Conservation (phyloP, 2,329 filamentous ascomycete species). For the Neophaeococcomyces aloes region DNA sequence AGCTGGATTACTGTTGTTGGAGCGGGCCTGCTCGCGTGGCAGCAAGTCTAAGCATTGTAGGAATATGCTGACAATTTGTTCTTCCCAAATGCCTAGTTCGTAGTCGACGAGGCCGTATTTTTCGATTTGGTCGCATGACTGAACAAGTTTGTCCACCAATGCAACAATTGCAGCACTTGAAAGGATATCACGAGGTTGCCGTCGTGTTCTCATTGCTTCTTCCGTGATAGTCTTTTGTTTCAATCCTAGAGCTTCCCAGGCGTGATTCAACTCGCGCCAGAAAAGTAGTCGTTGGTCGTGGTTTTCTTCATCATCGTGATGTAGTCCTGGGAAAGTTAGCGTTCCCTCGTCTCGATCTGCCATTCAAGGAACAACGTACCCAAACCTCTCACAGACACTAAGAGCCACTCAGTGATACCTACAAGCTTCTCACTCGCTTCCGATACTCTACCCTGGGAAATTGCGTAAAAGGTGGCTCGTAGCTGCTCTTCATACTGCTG, state of each 20-base stretch:
- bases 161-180: constrained; percentile 58
- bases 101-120: constrained; percentile 93
- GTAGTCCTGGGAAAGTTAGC: constrained; percentile 53
- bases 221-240: constrained; percentile 67
- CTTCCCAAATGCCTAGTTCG: constrained; percentile 92
- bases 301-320: constrained; percentile 67
- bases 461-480: constrained; percentile 59
- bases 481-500: constrained; percentile 48
- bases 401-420: constrained; percentile 55
- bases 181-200: constrained; percentile 52
- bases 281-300: constrained; percentile 68
- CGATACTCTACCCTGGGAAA: constrained; percentile 50
- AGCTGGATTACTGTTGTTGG: neutral
- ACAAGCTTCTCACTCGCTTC: constrained; percentile 51
- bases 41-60: constrained; percentile 13
- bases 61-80: constrained; percentile 60
- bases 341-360: constrained; percentile 32
- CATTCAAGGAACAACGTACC: constrained; percentile 42
- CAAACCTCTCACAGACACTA: constrained; percentile 54
- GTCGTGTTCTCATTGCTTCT: constrained; percentile 48
- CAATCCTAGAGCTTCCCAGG: constrained; percentile 75
- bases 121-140: constrained; percentile 76
- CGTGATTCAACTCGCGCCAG: constrained; percentile 91
- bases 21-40: constrained; percentile 4
- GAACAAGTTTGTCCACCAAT: constrained; percentile 72